Evolutionary conservation across 2,329 filamentous ascomycete genomes (phyloP).

Genomic region (Tolypocladium inflatum): DNA sequence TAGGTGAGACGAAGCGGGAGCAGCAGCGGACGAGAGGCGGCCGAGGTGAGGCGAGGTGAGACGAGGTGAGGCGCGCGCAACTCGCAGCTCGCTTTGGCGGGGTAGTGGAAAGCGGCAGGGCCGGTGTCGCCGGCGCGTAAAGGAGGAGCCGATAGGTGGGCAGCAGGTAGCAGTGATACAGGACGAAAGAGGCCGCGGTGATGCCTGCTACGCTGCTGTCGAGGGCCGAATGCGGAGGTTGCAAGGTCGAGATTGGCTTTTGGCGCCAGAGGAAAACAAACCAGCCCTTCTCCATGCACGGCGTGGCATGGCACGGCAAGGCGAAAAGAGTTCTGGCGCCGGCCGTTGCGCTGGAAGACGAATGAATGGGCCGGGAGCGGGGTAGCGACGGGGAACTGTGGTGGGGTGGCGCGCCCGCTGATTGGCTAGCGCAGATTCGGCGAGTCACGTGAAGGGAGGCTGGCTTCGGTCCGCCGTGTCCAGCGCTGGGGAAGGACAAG

Average conservation of each 20-base stretch:
- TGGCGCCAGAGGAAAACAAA: not conserved
- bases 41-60: slow-evolving; percentile 6
- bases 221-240: slow-evolving; percentile 22
- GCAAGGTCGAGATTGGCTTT: slow-evolving; percentile 3
- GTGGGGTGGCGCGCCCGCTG: not conserved
- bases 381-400: not conserved
- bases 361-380: not conserved
- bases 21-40: slow-evolving; percentile 6
- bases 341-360: not conserved
- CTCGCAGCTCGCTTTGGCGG: slow-evolving; percentile 3
- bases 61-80: not conserved
- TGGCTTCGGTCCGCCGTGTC: not conserved
- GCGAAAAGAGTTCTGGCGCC: not conserved
- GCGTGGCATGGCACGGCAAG: not conserved
- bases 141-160: not conserved
- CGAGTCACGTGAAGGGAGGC: not conserved
- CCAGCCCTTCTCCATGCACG: not conserved
- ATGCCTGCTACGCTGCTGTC: slow-evolving; percentile 10
- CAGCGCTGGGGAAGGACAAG: not conserved
- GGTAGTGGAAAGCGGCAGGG: slow-evolving; percentile 10
- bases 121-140: not conserved
- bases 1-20: not conserved
- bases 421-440: not conserved
- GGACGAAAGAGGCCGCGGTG: not conserved
- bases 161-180: not conserved